Evolutionary conservation across 1,139 yeast species (phyloP).

Genomic region (Suhomyces choctaworum): DNA sequence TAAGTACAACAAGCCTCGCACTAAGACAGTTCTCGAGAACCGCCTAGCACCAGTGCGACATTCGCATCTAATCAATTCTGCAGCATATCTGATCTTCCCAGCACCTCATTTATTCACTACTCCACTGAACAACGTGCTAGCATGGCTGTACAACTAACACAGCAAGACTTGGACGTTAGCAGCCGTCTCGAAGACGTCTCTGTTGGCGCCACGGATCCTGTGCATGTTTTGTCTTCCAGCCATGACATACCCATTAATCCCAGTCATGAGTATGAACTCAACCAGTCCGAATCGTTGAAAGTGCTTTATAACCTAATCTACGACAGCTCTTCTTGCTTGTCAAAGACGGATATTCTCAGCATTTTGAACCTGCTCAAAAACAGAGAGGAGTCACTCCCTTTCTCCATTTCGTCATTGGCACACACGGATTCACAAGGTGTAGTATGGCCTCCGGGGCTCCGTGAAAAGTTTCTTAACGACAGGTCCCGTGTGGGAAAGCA

Average conservation of each 20-base stretch:
- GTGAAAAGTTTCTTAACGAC: conserved; percentile 34
- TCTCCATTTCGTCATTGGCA: conserved; percentile 16
- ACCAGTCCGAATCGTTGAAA: conserved; percentile 43
- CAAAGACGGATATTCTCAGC: conserved; percentile 39
- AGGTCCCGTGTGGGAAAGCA: conserved; percentile 35
- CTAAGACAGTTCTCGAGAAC: no score
- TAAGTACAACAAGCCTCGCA: no score
- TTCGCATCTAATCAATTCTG: no score
- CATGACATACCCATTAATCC: conserved; percentile 2
- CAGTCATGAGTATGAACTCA: conserved; percentile 38
- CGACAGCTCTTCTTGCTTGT: conserved; percentile 36
- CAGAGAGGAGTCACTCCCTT: conserved; percentile 39
- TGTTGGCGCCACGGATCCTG: background rate
- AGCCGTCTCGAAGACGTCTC: conserved; percentile 1
- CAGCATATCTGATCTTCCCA: conserved; percentile 1
- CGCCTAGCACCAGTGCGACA: no score
- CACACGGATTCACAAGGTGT: conserved; percentile 39
- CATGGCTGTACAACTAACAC: conserved; percentile 21
- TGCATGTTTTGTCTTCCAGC: background rate
- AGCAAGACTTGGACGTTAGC: conserved; percentile 14
- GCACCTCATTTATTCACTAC: no score
- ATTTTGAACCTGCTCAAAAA: conserved; percentile 38
- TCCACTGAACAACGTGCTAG: no score
- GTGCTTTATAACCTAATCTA: conserved; percentile 42
- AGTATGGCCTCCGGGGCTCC: conserved; percentile 35